Evolutionary conservation across 2,329 filamentous ascomycete species (phyloP), one percentile per base, ranked within the genome.

Genomic region (Ceratocystis huliohia): DNA sequence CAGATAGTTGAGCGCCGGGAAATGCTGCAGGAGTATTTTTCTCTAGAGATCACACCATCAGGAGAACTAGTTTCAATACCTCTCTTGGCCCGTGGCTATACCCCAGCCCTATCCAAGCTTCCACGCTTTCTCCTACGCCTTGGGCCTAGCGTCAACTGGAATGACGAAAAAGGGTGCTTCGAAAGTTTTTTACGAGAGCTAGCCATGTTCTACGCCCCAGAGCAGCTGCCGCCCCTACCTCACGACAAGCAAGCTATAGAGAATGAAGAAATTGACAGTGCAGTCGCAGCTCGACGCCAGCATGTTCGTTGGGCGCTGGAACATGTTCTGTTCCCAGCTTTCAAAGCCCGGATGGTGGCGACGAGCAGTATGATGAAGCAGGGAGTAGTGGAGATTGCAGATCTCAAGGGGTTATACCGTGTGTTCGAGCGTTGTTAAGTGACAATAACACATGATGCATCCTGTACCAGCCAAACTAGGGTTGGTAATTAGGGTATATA

Each of bases 11-110:
- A 87, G 69, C 84, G 88, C 10, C 82, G 88, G 45, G 88, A 93
- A 72, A 95, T 99, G 89, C 82, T 99, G 0, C 79, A 83, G 1
- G 94, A 99, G 75, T 99, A 99, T 75, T 97, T 99, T 75, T 88
- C 87, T 0, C 78, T 99, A 57, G 86, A 93, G 65, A 85, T 99
- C 45, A 88, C 88, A 0, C 84, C 86, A 0, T 80, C 88, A 0
- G 93, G 92, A 13, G 84, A 93, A 65, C 79, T 99, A 1, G 75
- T 87, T 61, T 85, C 85, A 37, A 87, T 99, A 17, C 95, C 94
- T 0, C 79, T 99, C 7, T 79, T 99, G 45, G 76, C 96, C 59
- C 96, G 92, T 75, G 91, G 91, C 0, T 99, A 99, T 73, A 88
- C 84, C 6, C 95, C 94, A 0, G 85, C 86, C 5, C 77, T 97